Conservation (phyloP, 1,284 basidiomycete genomes). For the Ganoderma meredithae region DNA sequence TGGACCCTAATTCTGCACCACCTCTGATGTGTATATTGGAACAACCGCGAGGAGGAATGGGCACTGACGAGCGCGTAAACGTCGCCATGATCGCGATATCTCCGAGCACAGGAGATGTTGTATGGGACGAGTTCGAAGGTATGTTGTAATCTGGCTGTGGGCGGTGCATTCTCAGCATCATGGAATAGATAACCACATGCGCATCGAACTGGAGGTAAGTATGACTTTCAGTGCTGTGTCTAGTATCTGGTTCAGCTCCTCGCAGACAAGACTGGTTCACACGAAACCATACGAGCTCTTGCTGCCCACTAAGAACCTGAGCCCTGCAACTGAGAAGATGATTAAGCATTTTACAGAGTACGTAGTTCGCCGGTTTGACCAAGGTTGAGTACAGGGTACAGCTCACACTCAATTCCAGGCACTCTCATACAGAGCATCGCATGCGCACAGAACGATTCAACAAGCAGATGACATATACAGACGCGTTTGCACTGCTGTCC, state of each 20-base stretch:
- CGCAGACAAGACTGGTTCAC: slow-evolving; percentile 84
- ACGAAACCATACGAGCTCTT: slow-evolving; percentile 87
- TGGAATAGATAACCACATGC: slow-evolving; percentile 74
- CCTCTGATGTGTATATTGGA: slow-evolving; percentile 82
- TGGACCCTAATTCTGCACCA: slow-evolving; percentile 61
- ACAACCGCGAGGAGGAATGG: slow-evolving; percentile 57
- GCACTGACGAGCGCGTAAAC: slow-evolving; percentile 62
- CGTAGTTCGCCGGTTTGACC: slow-evolving; percentile 18
- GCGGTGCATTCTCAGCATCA: slow-evolving; percentile 2
- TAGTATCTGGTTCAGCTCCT: background rate
- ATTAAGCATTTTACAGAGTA: slow-evolving; percentile 73
- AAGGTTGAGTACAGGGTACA: background rate
- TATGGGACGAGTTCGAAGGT: slow-evolving; percentile 94
- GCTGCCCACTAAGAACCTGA: slow-evolving; percentile 68
- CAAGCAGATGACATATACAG: slow-evolving; percentile 64
- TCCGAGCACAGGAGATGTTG: slow-evolving; percentile 89
- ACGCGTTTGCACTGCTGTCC: slow-evolving; percentile 79
- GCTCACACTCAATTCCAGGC: slow-evolving; percentile 41
- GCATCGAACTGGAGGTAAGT: slow-evolving; percentile 85
- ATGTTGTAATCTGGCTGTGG: slow-evolving; percentile 18
- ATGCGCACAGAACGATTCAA: slow-evolving; percentile 72
- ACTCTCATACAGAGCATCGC: slow-evolving; percentile 54
- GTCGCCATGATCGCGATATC: slow-evolving; percentile 85
- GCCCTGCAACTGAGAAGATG: slow-evolving; percentile 80
- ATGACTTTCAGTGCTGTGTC: background rate